phyloP scores from a whole-genome alignment of 139 green algal genomes.

The Mesostigma viride region DNA sequence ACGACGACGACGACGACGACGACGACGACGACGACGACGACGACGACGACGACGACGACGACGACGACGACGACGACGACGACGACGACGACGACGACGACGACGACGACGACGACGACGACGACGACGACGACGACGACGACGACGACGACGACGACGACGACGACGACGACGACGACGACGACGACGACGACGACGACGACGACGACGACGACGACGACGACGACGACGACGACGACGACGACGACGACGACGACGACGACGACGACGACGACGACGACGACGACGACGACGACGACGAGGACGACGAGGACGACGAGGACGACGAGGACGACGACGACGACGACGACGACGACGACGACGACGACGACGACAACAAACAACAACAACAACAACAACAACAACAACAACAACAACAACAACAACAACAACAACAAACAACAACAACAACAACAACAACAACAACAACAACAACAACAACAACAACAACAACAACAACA shows the following conservation, averaged over 20 bases:
- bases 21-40: conserved; percentile 1
- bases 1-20: conserved; percentile 1
- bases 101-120: neutral
- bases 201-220: neutral
- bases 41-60: neutral
- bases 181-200: neutral
- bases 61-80: neutral
- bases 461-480: neutral
- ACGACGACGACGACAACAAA: neutral
- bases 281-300: neutral
- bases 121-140: neutral
- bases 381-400: no score
- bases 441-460: neutral
- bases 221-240: neutral
- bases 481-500: conserved; percentile 4
- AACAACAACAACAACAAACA: no score
- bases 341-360: neutral
- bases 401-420: neutral
- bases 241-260: neutral
- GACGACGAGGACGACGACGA: neutral
- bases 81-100: no score
- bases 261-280: neutral
- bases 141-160: neutral
- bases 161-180: neutral
- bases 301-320: neutral